phyloP scores from a whole-genome alignment of 176 grass and related monocot species.

The Alloteropsis semialata region DNA sequence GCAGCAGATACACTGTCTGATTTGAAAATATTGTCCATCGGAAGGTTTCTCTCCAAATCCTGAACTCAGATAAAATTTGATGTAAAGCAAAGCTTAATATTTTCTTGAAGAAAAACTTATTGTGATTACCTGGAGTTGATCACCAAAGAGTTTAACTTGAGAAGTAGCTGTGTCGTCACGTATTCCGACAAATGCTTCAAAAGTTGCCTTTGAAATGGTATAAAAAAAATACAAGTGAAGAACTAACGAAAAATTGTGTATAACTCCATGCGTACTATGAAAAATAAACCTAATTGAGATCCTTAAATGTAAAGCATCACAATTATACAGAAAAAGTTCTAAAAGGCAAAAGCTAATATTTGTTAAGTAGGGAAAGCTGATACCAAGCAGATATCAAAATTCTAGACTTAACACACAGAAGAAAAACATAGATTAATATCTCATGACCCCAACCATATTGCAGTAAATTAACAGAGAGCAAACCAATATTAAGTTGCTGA shows the following conservation, averaged over 20 bases:
- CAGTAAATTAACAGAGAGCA: slow-evolving; percentile 9
- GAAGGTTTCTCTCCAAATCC: slow-evolving; percentile 94
- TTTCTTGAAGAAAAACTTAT: slow-evolving; percentile 8
- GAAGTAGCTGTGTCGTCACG: slow-evolving; percentile 76
- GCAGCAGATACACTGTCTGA: slow-evolving; percentile 78
- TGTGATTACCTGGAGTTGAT: slow-evolving; percentile 45
- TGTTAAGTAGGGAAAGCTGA: not conserved
- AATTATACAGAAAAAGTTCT: not conserved
- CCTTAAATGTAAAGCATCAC: not conserved
- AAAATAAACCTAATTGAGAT: slow-evolving; percentile 4
- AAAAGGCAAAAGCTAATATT: not conserved
- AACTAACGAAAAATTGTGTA: not conserved
- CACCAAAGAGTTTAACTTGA: slow-evolving; percentile 92
- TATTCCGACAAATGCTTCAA: slow-evolving; percentile 89
- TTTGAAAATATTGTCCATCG: slow-evolving; percentile 86
- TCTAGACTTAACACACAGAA: not conserved
- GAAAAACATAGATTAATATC: not conserved
- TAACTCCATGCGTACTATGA: not conserved
- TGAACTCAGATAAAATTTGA: slow-evolving; percentile 26
- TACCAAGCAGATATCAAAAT: not conserved
- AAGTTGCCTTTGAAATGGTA: slow-evolving; percentile 64
- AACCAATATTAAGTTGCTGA: slow-evolving; percentile 9
- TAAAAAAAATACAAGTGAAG: slow-evolving; percentile 15
- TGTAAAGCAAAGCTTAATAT: slow-evolving; percentile 23
- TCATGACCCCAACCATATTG: not conserved